Conservation (phyloP, 192 early-diverging fungal genomes). For the Phycomyces nitens region DNA sequence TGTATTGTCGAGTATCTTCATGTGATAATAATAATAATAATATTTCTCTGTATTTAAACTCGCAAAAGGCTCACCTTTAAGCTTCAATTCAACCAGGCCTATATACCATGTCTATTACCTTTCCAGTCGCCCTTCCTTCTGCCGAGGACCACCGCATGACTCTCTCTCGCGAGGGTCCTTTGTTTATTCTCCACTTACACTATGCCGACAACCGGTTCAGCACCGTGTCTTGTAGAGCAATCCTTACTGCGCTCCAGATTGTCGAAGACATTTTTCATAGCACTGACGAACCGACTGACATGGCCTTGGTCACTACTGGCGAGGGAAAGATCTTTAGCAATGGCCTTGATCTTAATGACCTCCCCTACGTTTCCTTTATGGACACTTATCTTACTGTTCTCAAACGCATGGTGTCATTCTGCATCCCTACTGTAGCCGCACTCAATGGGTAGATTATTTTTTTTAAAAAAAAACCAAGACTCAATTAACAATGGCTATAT, state of each 20-base stretch:
- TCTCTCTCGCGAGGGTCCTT: constrained; percentile 35
- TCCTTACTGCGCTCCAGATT: constrained; percentile 56
- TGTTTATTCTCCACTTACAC: constrained; percentile 65
- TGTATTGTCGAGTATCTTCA: no score
- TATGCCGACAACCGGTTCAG: constrained; percentile 71
- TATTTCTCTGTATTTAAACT: no score
- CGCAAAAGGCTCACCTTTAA: no score
- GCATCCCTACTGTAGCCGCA: constrained; percentile 70
- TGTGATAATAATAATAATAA: no score
- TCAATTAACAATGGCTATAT: not conserved
- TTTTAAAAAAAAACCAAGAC: not conserved
- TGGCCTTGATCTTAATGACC: constrained; percentile 54
- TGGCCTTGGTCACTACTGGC: constrained; percentile 60
- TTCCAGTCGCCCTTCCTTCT: constrained; percentile 28
- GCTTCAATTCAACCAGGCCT: no score
- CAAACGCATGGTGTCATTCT: constrained; percentile 58
- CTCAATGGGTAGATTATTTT: constrained; percentile 52
- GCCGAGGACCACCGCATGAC: constrained; percentile 25
- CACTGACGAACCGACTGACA: constrained; percentile 40
- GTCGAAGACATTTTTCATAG: constrained; percentile 45
- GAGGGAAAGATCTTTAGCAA: constrained; percentile 72
- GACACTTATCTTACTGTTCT: constrained; percentile 57
- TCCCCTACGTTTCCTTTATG: constrained; percentile 41
- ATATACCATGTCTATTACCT: not conserved
- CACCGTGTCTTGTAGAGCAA: constrained; percentile 48